phyloP scores from a whole-genome alignment of 2,329 filamentous ascomycete species.

The Cordyceps javanica region DNA sequence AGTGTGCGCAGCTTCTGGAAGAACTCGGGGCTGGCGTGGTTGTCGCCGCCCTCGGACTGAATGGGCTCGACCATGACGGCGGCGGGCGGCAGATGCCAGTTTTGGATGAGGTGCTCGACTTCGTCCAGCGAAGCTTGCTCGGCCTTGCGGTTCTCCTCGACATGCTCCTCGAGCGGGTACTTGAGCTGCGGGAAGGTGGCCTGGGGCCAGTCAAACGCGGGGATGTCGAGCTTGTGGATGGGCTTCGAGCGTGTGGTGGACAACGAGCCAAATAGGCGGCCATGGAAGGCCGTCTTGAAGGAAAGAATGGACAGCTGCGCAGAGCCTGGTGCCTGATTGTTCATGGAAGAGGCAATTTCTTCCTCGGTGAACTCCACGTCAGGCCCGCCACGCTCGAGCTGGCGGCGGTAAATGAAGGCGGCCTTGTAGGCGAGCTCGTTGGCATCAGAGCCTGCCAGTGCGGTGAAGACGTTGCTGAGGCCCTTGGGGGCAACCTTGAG shows the following conservation, averaged over 20 bases:
- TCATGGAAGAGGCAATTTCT: conserved; percentile 70
- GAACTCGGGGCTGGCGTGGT: conserved; percentile 83
- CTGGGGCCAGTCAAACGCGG: conserved; percentile 91
- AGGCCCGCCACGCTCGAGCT: conserved; percentile 71
- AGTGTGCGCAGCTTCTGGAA: conserved; percentile 78
- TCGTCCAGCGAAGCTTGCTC: conserved; percentile 77
- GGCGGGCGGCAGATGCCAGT: conserved; percentile 71
- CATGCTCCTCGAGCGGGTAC: conserved; percentile 79
- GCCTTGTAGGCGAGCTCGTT: conserved; percentile 95
- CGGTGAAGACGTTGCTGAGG: conserved; percentile 83
- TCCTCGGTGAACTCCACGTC: conserved; percentile 72
- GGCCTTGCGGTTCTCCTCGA: conserved; percentile 71
- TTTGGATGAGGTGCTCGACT: conserved; percentile 74
- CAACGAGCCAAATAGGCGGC: conserved; percentile 79
- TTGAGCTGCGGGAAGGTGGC: conserved; percentile 79
- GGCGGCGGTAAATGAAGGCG: conserved; percentile 87
- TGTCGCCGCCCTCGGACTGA: conserved; percentile 91
- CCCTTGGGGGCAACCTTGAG: conserved; percentile 79
- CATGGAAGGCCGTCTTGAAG: conserved; percentile 86
- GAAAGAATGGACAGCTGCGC: conserved; percentile 77
- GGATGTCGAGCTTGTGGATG: conserved; percentile 92
- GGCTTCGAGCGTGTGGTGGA: conserved; percentile 89
- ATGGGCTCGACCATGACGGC: conserved; percentile 85
- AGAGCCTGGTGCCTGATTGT: conserved; percentile 71
- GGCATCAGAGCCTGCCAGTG: conserved; percentile 81